These are phyloP conservation scores for Gaertneriomyces semiglobifer DNA, from an alignment of 192 early-diverging fungal species.

Conservation along the genomic window DNA sequence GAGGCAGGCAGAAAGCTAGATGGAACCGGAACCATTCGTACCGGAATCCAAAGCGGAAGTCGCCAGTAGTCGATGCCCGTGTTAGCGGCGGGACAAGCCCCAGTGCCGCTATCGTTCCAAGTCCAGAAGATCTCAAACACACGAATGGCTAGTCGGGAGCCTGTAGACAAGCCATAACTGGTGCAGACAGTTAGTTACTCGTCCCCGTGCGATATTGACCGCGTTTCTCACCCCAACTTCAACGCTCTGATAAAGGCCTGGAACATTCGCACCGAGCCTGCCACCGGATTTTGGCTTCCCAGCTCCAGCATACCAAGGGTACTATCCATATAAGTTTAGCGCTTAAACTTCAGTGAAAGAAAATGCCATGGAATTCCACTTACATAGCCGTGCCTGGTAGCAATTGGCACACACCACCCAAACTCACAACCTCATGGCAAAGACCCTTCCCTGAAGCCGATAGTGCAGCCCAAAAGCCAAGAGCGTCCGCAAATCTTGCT, in stretches of 20 bases:
- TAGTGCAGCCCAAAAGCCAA: slow-evolving; percentile 12
- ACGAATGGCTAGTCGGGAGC: slow-evolving; percentile 21
- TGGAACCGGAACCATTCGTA: not conserved
- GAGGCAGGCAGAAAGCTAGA: not conserved
- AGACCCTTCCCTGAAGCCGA: slow-evolving; percentile 9
- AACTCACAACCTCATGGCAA: slow-evolving; percentile 21
- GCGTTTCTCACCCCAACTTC: slow-evolving; percentile 24
- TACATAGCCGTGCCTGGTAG: slow-evolving; percentile 29
- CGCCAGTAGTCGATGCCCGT: slow-evolving; percentile 21
- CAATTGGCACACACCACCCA: slow-evolving; percentile 18
- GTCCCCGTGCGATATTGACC: not conserved
- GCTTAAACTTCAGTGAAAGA: not conserved
- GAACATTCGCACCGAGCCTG: slow-evolving; percentile 32
- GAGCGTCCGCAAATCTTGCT: slow-evolving; percentile 11
- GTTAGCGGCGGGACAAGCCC: slow-evolving; percentile 7
- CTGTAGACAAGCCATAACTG: slow-evolving; percentile 25
- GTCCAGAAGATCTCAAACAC: slow-evolving; percentile 11
- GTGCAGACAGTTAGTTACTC: not conserved
- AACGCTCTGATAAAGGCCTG: slow-evolving; percentile 26
- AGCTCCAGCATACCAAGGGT: slow-evolving; percentile 35
- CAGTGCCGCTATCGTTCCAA: slow-evolving; percentile 2
- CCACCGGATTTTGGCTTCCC: slow-evolving; percentile 23
- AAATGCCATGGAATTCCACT: not conserved
- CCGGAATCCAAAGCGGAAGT: slow-evolving; percentile 27
- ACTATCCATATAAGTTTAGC: not conserved